These are phyloP conservation scores for Calonectria fujianensis DNA, from an alignment of 2,329 filamentous ascomycete species.

Conservation along the genomic window DNA sequence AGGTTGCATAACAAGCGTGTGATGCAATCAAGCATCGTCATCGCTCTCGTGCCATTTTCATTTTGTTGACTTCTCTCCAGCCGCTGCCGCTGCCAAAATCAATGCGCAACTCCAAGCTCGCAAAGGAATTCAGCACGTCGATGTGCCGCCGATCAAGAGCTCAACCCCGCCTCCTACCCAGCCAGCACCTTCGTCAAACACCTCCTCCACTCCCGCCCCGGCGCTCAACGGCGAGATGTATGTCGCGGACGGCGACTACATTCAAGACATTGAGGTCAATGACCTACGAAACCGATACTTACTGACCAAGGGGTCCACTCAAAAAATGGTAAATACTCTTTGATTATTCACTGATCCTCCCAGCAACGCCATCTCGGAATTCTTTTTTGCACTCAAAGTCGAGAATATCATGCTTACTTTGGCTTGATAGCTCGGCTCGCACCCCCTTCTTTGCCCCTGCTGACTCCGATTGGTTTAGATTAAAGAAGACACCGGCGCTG, in stretches of 20 bases:
- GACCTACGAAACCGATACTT: slow-evolving; percentile 97
- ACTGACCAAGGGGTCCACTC: slow-evolving; percentile 96
- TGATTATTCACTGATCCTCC: slow-evolving; percentile 61
- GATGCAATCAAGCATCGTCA: slow-evolving; percentile 22
- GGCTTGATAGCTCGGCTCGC: slow-evolving; percentile 78
- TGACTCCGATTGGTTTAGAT: slow-evolving; percentile 98
- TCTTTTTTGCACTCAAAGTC: slow-evolving; percentile 66
- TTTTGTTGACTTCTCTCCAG: slow-evolving; percentile 63
- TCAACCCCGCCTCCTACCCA: slow-evolving; percentile 68
- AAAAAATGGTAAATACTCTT: slow-evolving; percentile 98
- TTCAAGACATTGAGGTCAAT: slow-evolving; percentile 99
- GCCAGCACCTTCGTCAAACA: slow-evolving; percentile 56
- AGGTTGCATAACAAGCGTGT: slow-evolving; percentile 55
- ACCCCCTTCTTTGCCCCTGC: slow-evolving; percentile 89
- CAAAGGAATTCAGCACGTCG: slow-evolving; percentile 92
- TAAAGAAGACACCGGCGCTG: slow-evolving; percentile 99
- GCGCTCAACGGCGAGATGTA: slow-evolving; percentile 92
- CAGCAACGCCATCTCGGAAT: slow-evolving; percentile 59
- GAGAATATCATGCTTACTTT: slow-evolving; percentile 81
- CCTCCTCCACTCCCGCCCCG: slow-evolving; percentile 59
- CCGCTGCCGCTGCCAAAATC: slow-evolving; percentile 91
- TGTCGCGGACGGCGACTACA: slow-evolving; percentile 96
- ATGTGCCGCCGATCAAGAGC: slow-evolving; percentile 86
- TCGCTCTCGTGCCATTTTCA: slow-evolving; percentile 35
- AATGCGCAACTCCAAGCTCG: slow-evolving; percentile 89